These are phyloP conservation scores for Leishmania lainsoni DNA, from an alignment of 208 protist species.

Conservation along the genomic window DNA sequence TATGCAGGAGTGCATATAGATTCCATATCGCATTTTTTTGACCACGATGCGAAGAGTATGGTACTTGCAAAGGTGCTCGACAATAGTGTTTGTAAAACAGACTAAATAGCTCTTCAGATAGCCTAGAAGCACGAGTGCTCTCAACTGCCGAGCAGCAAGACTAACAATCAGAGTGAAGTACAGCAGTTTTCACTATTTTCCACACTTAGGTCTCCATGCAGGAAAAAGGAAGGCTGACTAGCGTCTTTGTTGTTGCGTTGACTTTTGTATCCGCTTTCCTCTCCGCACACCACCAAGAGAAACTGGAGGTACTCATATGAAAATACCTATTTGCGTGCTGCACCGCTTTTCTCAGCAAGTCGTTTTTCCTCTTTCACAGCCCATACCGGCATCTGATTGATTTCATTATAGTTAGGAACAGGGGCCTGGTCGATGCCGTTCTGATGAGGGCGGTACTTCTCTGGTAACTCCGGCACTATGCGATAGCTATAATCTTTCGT, in stretches of 20 bases:
- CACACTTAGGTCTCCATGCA: background rate
- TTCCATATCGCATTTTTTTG: background rate
- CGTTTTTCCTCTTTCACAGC: conserved; percentile 84
- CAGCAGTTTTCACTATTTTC: background rate
- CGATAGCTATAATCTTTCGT: conserved; percentile 90
- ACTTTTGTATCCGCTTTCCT: background rate
- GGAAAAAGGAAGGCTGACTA: conserved; percentile 15
- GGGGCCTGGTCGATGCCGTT: conserved; percentile 90
- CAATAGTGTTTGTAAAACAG: background rate
- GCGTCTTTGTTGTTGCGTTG: conserved; percentile 7
- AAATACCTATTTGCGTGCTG: conserved; percentile 7
- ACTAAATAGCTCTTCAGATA: background rate
- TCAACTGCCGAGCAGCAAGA: background rate
- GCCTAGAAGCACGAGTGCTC: background rate
- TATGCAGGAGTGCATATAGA: background rate
- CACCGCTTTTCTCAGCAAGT: conserved; percentile 32
- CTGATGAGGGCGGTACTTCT: conserved; percentile 92
- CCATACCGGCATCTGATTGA: conserved; percentile 91
- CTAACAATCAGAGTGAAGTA: conserved; percentile 1
- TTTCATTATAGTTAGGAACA: conserved; percentile 86
- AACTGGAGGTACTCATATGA: background rate
- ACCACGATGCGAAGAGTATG: background rate
- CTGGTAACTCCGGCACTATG: conserved; percentile 87
- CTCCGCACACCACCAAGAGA: background rate
- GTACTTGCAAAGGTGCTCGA: background rate